Evolutionary conservation across 805 yeast genomes (phyloP).

Genomic region (Candida boleticola): DNA sequence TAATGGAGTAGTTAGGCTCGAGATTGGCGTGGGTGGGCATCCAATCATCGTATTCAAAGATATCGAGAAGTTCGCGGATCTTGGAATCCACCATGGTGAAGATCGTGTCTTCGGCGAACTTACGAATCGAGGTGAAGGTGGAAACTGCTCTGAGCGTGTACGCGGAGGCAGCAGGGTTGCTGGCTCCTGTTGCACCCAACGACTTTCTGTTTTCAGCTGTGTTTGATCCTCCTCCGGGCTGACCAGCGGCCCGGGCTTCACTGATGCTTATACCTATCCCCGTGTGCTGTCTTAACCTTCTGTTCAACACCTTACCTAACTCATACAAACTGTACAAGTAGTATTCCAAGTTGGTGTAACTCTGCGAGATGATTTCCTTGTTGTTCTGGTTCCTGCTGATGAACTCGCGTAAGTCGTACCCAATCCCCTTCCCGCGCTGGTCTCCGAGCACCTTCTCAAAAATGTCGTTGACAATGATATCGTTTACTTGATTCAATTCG

Average conservation of each 20-base stretch:
- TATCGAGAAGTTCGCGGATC: constrained; percentile 74
- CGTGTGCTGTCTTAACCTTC: constrained; percentile 34
- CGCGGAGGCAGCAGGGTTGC: no score
- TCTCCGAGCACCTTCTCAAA: constrained; percentile 68
- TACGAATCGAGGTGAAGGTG: constrained; percentile 57
- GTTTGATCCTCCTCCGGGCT: constrained; percentile 24
- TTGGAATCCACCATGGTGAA: constrained; percentile 81
- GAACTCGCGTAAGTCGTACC: constrained; percentile 54
- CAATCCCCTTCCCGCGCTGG: constrained; percentile 50
- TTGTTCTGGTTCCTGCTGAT: constrained; percentile 65
- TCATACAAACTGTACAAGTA: constrained; percentile 74
- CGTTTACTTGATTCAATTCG: constrained; percentile 54
- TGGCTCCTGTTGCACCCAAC: not conserved
- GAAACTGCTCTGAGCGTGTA: constrained; percentile 47
- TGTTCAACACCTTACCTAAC: constrained; percentile 49
- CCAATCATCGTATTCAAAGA: constrained; percentile 85
- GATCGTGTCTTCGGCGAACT: constrained; percentile 73
- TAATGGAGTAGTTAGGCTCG: constrained; percentile 71
- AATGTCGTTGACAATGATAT: constrained; percentile 57
- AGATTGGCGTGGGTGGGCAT: constrained; percentile 44
- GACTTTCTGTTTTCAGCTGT: not conserved
- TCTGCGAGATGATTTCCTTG: constrained; percentile 89
- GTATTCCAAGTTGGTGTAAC: constrained; percentile 82
- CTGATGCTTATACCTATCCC: constrained; percentile 27
- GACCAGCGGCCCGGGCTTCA: constrained; percentile 8